These are phyloP conservation scores for Colletotrichum liriopes DNA, from an alignment of 2,329 filamentous ascomycete genomes.

Conservation along the genomic window DNA sequence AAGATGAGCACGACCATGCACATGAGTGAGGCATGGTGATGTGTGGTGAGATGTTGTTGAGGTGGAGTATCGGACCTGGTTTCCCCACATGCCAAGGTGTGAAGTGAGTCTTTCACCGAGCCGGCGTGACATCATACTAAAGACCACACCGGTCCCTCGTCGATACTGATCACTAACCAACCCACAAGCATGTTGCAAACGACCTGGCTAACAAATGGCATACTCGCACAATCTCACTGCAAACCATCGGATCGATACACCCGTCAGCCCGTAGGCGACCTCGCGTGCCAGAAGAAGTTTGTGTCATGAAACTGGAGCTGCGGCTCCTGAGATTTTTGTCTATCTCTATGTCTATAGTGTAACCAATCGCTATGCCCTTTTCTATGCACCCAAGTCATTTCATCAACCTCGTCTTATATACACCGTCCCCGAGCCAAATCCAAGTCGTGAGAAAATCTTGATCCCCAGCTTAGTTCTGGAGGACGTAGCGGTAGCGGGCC, in stretches of 20 bases:
- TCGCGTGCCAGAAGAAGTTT: background rate
- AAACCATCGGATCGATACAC: no score
- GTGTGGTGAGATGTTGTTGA: background rate
- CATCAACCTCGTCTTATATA: conserved; percentile 36
- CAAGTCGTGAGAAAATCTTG: background rate
- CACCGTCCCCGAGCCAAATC: background rate
- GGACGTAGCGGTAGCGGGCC: conserved; percentile 63
- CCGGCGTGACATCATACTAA: conserved; percentile 26
- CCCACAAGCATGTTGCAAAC: background rate
- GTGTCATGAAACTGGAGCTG: conserved; percentile 4
- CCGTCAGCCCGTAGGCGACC: background rate
- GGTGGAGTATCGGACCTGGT: background rate
- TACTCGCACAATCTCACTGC: background rate
- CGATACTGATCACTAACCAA: background rate
- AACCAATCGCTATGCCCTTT: conserved; percentile 38
- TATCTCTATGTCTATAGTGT: conserved; percentile 34
- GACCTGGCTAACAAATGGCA: background rate
- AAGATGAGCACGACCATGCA: background rate
- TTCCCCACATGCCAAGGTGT: conserved; percentile 5
- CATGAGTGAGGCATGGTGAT: background rate
- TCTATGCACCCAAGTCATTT: conserved; percentile 36
- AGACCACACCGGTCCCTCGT: background rate
- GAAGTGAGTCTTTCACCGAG: conserved; percentile 2
- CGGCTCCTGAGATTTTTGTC: conserved; percentile 19
- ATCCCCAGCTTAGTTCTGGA: conserved; percentile 56